Percentiles rank a stretch among this genome's conserved stretches.
These are phyloP conservation scores for Lodderomyces theae DNA, from an alignment of 1,139 yeast species.

Conservation along the genomic window DNA sequence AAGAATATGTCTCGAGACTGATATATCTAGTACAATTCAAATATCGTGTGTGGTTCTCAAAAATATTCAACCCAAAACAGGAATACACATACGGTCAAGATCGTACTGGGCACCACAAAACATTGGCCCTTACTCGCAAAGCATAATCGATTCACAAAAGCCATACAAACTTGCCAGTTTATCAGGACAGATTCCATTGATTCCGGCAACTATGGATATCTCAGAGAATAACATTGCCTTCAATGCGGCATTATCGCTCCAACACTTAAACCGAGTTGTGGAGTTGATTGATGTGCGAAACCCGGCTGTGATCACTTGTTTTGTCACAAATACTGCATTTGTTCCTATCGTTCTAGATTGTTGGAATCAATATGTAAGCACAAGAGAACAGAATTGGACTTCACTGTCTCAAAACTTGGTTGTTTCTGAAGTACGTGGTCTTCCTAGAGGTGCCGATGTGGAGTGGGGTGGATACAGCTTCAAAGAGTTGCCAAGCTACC, in stretches of 20 bases:
- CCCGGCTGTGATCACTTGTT: conserved; percentile 54
- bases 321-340: conserved; percentile 35
- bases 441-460: conserved; percentile 69
- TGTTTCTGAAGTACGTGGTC: conserved; percentile 54
- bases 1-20: conserved; percentile 75
- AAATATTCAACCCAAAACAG: conserved; percentile 40
- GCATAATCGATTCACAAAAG: conserved; percentile 49
- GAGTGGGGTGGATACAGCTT: conserved; percentile 77
- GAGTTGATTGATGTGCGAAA: conserved; percentile 46
- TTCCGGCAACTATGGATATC: conserved; percentile 67
- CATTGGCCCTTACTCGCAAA: conserved; percentile 95
- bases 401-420: conserved; percentile 27
- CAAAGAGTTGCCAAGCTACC: conserved; percentile 36
- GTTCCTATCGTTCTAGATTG: conserved; percentile 24
- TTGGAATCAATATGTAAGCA: conserved; percentile 21
- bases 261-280: conserved; percentile 69
- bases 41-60: conserved; percentile 55
- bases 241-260: conserved; percentile 58
- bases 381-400: conserved; percentile 15
- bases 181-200: conserved; percentile 91
- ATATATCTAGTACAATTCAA: conserved; percentile 45
- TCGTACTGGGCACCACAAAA: conserved; percentile 99
- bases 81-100: conserved; percentile 85
- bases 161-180: conserved; percentile 48
- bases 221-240: conserved; percentile 15